Conservation (phyloP, 129 eudicot genomes). For the Pittosporum tobira region DNA sequence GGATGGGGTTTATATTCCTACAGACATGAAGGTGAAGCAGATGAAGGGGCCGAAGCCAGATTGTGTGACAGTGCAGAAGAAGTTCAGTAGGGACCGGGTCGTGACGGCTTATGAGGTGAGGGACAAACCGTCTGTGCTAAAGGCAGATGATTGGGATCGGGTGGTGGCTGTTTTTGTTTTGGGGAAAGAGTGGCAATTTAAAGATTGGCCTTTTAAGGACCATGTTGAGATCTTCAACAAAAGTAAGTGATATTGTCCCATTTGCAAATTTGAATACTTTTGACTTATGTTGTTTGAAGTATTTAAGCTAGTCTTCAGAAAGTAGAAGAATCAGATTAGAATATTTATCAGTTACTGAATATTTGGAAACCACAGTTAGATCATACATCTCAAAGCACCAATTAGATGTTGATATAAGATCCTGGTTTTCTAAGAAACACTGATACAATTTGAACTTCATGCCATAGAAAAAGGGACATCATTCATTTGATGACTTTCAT, state of each 20-base stretch:
- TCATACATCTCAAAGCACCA: neutral
- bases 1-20: conserved; percentile 88
- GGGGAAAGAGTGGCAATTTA: conserved; percentile 99
- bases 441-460: neutral
- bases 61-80: conserved; percentile 93
- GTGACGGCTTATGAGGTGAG: conserved; percentile 94
- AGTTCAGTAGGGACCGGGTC: conserved; percentile 87
- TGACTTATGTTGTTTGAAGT: neutral
- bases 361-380: neutral
- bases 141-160: conserved; percentile 89
- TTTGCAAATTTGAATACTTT: neutral
- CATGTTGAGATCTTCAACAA: conserved; percentile 95
- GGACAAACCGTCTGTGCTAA: conserved; percentile 83
- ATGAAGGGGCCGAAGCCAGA: conserved; percentile 89
- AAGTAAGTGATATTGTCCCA: conserved; percentile 37
- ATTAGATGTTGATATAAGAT: neutral
- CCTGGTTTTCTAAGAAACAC: neutral
- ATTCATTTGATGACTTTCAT: neutral
- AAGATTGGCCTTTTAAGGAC: conserved; percentile 97
- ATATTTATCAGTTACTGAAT: neutral
- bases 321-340: neutral
- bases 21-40: conserved; percentile 90
- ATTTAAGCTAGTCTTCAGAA: neutral
- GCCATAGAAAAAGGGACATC: neutral
- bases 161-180: conserved; percentile 91